Conservation (phyloP, 176 grass and related monocot species). For the Oropetium thomaeum region DNA sequence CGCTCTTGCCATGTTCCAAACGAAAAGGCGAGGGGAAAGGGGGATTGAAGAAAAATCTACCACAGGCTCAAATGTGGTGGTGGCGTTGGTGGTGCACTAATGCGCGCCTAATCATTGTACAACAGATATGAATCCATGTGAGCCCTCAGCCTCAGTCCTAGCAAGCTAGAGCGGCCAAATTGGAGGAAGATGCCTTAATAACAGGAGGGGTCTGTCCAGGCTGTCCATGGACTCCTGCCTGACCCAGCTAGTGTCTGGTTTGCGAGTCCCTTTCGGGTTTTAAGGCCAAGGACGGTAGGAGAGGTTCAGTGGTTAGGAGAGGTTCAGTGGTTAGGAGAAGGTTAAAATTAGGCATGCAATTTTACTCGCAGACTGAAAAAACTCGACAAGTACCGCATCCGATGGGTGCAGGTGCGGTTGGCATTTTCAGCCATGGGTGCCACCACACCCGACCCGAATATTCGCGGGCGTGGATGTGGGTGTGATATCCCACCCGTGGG, state of each 20-base stretch:
- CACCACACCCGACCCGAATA: too few relatives aligned
- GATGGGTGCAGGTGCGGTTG: too few relatives aligned
- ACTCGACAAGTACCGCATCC: too few relatives aligned
- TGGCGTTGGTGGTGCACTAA: slow-evolving; percentile 21
- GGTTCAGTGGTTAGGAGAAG: not conserved
- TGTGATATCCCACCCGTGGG: too few relatives aligned
- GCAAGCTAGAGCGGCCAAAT: not conserved
- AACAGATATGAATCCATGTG: slow-evolving; percentile 9
- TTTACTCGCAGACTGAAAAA: too few relatives aligned
- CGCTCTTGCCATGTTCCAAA: not conserved
- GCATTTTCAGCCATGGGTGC: too few relatives aligned
- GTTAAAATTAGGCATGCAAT: too few relatives aligned
- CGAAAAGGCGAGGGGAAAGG: not conserved
- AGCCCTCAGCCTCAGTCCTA: not conserved
- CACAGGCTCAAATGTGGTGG: not conserved
- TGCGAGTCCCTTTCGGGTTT: slow-evolving; percentile 37
- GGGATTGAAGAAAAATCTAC: not conserved
- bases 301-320: not conserved
- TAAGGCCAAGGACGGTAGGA: slow-evolving; percentile 21
- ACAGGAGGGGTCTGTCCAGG: slow-evolving; percentile 15
- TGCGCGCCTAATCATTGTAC: slow-evolving; percentile 47
- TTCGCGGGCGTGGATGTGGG: too few relatives aligned
- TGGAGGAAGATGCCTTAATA: slow-evolving; percentile 6
- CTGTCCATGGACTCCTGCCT: slow-evolving; percentile 20
- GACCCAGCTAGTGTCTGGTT: slow-evolving; percentile 1